Evolutionary conservation across 331 rosid species (phyloP).

Genomic region (Arachis monticola): DNA sequence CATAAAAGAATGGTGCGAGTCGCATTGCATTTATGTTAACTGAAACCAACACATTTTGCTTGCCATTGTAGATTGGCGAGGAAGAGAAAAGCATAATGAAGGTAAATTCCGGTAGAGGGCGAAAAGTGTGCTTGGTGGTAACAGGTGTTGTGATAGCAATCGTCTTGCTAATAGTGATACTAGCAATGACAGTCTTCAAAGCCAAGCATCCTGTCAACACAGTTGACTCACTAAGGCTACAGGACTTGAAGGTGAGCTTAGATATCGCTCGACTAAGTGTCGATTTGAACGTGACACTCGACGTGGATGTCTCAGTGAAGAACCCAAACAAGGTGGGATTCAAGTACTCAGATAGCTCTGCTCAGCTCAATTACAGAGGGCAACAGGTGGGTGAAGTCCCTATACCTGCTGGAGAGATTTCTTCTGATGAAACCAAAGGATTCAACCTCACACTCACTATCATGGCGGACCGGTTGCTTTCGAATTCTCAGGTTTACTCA

Average conservation of each 20-base stretch:
- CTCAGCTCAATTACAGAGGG: slow-evolving; percentile 75
- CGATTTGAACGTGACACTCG: slow-evolving; percentile 60
- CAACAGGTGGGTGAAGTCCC: slow-evolving; percentile 63
- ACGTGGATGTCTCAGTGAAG: slow-evolving; percentile 48
- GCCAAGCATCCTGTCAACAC: slow-evolving; percentile 61
- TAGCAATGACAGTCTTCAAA: slow-evolving; percentile 82
- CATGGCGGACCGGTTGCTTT: slow-evolving; percentile 69
- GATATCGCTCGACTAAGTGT: slow-evolving; percentile 43
- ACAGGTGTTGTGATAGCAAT: slow-evolving; percentile 38
- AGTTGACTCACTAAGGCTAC: slow-evolving; percentile 46
- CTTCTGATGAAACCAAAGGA: slow-evolving; percentile 48
- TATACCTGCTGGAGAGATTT: slow-evolving; percentile 53
- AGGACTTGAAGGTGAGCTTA: slow-evolving; percentile 50
- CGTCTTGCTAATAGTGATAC: slow-evolving; percentile 47
- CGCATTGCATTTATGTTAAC: slow-evolving; percentile 15
- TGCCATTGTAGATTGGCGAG: slow-evolving; percentile 32
- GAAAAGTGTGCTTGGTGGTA: slow-evolving; percentile 34
- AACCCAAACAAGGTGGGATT: slow-evolving; percentile 77
- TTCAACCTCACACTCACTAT: slow-evolving; percentile 66
- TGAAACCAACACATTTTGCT: slow-evolving; percentile 23
- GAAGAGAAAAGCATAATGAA: slow-evolving; percentile 40
- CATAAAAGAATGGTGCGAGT: neutral
- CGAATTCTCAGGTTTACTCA: slow-evolving; percentile 50
- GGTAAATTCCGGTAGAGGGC: slow-evolving; percentile 36
- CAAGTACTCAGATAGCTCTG: slow-evolving; percentile 61